Evolutionary conservation across 441 rosid species (phyloP).

Genomic region (Populus hybrid): DNA sequence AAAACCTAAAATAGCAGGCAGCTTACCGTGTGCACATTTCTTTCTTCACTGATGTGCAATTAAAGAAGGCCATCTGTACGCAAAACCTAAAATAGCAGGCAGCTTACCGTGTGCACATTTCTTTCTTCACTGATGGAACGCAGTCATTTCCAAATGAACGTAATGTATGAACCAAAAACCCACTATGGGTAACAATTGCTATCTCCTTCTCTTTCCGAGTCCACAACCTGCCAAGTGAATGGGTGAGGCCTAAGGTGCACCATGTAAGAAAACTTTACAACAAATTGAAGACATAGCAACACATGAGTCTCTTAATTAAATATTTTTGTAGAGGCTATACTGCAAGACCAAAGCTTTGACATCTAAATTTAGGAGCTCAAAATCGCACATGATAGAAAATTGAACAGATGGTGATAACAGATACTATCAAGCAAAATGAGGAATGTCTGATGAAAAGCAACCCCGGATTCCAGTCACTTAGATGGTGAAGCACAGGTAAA

Average conservation of each 20-base stretch:
- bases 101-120: constrained; percentile 70
- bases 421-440: neutral
- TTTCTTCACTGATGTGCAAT: constrained; percentile 45
- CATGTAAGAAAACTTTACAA: neutral
- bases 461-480: neutral
- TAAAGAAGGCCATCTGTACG: neutral
- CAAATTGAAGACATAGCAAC: neutral
- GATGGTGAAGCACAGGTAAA: neutral
- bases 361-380: neutral
- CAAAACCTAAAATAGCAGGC: constrained; percentile 9
- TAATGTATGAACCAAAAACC: constrained; percentile 81
- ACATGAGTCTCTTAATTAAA: neutral
- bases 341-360: neutral
- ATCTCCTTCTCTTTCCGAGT: constrained; percentile 96
- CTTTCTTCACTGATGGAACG: constrained; percentile 67
- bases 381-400: neutral
- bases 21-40: constrained; percentile 77
- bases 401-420: neutral
- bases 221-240: constrained; percentile 69
- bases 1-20: constrained; percentile 10
- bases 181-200: constrained; percentile 94
- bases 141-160: constrained; percentile 72
- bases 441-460: neutral
- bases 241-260: constrained; percentile 5
- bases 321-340: neutral